Evolutionary conservation across 1,284 basidiomycete species (phyloP).

Genomic region (Trichosporon ovoides): DNA sequence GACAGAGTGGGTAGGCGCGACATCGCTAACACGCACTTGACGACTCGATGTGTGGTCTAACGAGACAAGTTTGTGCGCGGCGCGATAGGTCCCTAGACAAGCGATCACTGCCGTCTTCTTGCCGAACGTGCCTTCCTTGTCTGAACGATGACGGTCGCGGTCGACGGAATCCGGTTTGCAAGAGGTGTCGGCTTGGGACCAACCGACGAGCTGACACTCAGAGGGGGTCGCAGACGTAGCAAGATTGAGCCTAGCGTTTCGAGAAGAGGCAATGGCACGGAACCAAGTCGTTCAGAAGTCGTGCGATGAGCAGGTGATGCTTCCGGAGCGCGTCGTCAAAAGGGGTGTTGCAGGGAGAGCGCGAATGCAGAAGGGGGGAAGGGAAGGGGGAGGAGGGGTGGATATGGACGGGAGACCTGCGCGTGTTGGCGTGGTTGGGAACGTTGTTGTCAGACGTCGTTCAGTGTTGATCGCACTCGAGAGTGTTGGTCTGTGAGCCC

Average conservation of each 20-base stretch:
- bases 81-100: no score
- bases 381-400: not conserved
- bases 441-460: no score
- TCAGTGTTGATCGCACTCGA: not conserved
- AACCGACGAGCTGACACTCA: not conserved
- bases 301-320: not conserved
- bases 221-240: not conserved
- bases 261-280: not conserved
- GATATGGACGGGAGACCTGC: not conserved
- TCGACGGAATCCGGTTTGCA: not conserved
- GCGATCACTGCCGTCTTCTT: not conserved
- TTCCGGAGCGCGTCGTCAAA: not conserved
- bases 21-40: conserved; percentile 19
- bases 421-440: not conserved
- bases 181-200: not conserved
- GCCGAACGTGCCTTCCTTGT: not conserved
- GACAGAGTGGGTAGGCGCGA: conserved; percentile 40
- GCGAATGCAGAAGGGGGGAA: not conserved
- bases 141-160: not conserved
- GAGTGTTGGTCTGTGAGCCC: no score
- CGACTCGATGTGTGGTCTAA: no score
- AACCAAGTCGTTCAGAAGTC: conserved; percentile 4
- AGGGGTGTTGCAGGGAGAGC: not conserved
- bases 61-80: no score
- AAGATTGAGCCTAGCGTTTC: not conserved